Evolutionary conservation across 331 rosid genomes (phyloP).

Genomic region (Phaseolus coccineus): DNA sequence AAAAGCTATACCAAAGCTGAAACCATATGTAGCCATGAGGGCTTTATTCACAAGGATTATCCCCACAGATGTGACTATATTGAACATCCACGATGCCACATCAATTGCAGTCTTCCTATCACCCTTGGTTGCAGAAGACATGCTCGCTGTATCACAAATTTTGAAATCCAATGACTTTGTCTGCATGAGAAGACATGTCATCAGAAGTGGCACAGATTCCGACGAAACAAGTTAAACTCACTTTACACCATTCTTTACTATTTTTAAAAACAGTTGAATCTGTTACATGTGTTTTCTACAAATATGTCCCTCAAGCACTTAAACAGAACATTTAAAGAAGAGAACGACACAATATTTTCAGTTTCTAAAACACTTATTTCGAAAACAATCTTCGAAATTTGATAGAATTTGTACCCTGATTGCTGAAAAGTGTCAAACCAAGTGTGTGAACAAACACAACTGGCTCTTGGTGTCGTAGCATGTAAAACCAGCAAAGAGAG

Average conservation of each 20-base stretch:
- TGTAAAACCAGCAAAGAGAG: conserved; percentile 8
- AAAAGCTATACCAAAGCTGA: conserved; percentile 72
- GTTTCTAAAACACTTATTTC: neutral
- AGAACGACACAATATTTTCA: neutral
- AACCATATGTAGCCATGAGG: conserved; percentile 86
- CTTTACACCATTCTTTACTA: neutral
- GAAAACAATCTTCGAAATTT: neutral
- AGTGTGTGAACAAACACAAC: conserved; percentile 6
- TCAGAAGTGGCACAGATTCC: conserved; percentile 33
- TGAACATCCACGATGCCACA: conserved; percentile 93
- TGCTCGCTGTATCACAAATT: conserved; percentile 38
- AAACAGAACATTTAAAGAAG: neutral
- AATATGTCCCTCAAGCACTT: neutral
- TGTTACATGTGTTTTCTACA: neutral
- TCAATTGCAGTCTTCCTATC: conserved; percentile 81
- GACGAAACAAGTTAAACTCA: neutral
- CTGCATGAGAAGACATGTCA: conserved; percentile 44
- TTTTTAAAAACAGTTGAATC: neutral
- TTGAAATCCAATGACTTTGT: conserved; percentile 30
- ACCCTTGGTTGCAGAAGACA: conserved; percentile 70
- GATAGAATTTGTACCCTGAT: neutral
- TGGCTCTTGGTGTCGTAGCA: conserved; percentile 14
- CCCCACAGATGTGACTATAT: conserved; percentile 92
- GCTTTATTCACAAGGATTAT: conserved; percentile 90
- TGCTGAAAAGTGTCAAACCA: neutral